Evolutionary conservation across 1,284 basidiomycete species (phyloP).

Genomic region (Cutaneotrichosporon mucoides): DNA sequence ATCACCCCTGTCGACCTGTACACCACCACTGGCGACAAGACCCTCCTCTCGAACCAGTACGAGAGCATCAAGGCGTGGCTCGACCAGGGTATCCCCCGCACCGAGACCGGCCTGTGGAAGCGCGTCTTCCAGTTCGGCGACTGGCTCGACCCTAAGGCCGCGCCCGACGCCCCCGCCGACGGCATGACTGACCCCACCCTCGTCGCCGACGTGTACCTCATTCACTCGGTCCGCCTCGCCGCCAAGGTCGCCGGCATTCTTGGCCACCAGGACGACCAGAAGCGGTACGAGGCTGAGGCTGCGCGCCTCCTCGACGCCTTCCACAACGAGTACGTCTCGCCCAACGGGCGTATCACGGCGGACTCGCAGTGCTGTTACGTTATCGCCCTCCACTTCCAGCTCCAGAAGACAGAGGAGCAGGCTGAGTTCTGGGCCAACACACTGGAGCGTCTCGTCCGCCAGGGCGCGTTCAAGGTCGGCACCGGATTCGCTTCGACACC

Average conservation of each 20-base stretch:
- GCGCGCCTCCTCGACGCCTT: constrained; percentile 19
- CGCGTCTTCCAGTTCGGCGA: constrained; percentile 27
- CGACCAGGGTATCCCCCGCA: constrained; percentile 29
- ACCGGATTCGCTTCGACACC: constrained; percentile 45
- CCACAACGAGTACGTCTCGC: constrained; percentile 29
- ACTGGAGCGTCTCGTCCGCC: constrained; percentile 23
- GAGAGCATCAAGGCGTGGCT: constrained; percentile 36
- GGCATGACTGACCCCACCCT: constrained; percentile 31
- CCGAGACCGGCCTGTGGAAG: constrained; percentile 23
- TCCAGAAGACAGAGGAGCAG: constrained; percentile 10
- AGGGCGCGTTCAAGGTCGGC: constrained; percentile 27
- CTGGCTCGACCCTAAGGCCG: constrained; percentile 39
- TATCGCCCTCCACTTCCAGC: constrained; percentile 28
- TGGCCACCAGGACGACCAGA: constrained; percentile 17
- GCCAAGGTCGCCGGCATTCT: constrained; percentile 26
- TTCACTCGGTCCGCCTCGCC: constrained; percentile 24
- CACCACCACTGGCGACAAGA: constrained; percentile 22
- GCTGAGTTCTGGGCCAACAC: constrained; percentile 10
- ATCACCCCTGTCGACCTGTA: constrained; percentile 34
- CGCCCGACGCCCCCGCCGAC: constrained; percentile 22
- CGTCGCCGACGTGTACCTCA: constrained; percentile 35
- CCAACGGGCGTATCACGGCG: constrained; percentile 25
- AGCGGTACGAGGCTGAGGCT: constrained; percentile 15
- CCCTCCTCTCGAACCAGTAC: constrained; percentile 25
- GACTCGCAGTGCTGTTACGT: constrained; percentile 38